Base-by-base conservation (phyloP, 805 yeast genomes). In the Sugiyamaella smithiae region DNA sequence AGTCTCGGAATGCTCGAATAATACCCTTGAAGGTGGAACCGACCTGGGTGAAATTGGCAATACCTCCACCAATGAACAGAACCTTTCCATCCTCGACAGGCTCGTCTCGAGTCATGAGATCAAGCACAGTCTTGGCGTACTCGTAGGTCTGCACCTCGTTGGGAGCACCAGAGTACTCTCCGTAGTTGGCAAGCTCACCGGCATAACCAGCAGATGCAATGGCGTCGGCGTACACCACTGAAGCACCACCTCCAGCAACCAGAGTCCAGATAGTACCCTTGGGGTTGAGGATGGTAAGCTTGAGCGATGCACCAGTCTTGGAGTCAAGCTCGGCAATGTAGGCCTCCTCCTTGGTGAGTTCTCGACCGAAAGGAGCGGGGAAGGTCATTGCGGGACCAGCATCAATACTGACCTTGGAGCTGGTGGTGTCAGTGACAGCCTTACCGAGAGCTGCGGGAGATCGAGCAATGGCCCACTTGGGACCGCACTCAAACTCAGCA, bases 281-380 rank as follows among this genome's bases (percentile, higher is more conserved):
- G 51, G 76, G 58, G 63, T 71, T 71, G 46, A 71, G 63, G 40
- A 71, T 63, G 36, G 76, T 71, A 42, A 71, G 69, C 59, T 71
- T 71, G 50, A 71, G 66, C 32, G 75, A 71, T 9, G 76, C 76
- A 49, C 76, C 76, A 37, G 76, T 71, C 68, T 71, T 71, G 53
- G 76, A 67, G 56, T 71, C 76, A 26, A 71, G 69, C 57, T 72
- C 76, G 45, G 76, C 75, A 52, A 71, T 72, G 60, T 71, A 72
- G 20, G 74, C 72, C 63, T 71, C 76, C 57, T 72, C 76, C 43
- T 67, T 59, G 50, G 72, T 54, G 58, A 70, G 56, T 49, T 72
- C 76, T 28, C 76, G 72, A 37, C 76, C 76, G 53, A 71, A 71
- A 2, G 76, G 76, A 8, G 76, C 76, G 14, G 76, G 76, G 69